Evolutionary conservation across 371 early-diverging fungal species (phyloP).

Genomic region (Chytridium lagenaria): DNA sequence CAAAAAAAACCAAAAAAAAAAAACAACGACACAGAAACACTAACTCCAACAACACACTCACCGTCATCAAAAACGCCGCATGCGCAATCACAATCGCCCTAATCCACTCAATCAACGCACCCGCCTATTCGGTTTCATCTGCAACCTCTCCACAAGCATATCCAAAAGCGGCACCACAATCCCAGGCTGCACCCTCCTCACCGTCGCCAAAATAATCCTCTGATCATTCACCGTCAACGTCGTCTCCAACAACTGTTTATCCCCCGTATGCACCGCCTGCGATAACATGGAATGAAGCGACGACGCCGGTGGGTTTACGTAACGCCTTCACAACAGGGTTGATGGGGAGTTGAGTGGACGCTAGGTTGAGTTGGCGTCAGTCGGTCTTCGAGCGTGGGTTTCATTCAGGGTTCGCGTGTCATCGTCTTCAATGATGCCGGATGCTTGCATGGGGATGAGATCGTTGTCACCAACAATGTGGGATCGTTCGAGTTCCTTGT

Average conservation of each 20-base stretch:
- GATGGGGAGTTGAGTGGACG: slow-evolving; percentile 12
- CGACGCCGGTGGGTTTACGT: slow-evolving; percentile 36
- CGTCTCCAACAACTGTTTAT: slow-evolving; percentile 69
- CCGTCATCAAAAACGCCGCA: slow-evolving; percentile 50
- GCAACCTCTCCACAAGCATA: slow-evolving; percentile 69
- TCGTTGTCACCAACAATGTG: slow-evolving; percentile 1
- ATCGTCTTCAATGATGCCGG: slow-evolving; percentile 18
- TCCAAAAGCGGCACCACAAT: slow-evolving; percentile 77
- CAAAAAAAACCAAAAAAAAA: no score
- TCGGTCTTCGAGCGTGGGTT: slow-evolving; percentile 56
- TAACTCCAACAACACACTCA: no score
- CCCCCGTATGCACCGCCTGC: slow-evolving; percentile 79
- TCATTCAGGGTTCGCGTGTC: slow-evolving; percentile 22
- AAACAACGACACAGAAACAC: no score
- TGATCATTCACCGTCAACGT: slow-evolving; percentile 67
- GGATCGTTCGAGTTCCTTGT: background rate
- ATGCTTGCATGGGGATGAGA: background rate
- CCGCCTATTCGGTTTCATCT: slow-evolving; percentile 72
- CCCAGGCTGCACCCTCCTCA: slow-evolving; percentile 70
- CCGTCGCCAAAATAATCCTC: slow-evolving; percentile 71
- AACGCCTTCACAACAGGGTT: background rate
- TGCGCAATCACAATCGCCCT: slow-evolving; percentile 72
- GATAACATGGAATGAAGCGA: slow-evolving; percentile 75
- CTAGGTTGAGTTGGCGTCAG: slow-evolving; percentile 28
- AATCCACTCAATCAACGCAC: slow-evolving; percentile 74